Evolutionary conservation across 2,329 filamentous ascomycete species (phyloP).

Genomic region (Cryphonectria parasitica): DNA sequence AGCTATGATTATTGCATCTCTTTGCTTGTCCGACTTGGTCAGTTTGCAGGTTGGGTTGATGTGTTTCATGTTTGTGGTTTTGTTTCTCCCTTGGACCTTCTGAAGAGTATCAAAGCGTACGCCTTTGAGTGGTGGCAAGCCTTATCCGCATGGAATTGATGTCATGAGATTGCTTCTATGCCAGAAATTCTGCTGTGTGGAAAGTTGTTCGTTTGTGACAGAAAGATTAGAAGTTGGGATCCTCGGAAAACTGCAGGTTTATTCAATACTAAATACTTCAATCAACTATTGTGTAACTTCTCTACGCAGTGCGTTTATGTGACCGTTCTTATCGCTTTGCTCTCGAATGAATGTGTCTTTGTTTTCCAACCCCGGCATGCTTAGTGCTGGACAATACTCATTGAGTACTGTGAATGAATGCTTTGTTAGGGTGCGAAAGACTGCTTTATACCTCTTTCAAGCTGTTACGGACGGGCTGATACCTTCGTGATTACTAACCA

Average conservation of each 20-base stretch:
- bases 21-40: not conserved
- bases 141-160: no score
- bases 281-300: not conserved
- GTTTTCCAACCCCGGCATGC: no score
- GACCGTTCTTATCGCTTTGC: no score
- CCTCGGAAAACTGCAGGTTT: not conserved
- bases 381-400: no score
- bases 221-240: not conserved
- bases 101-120: not conserved
- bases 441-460: no score
- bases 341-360: no score
- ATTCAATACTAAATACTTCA: not conserved
- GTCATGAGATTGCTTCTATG: not conserved
- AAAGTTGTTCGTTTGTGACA: not conserved
- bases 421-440: no score
- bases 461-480: no score
- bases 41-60: not conserved
- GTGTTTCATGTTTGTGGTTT: not conserved
- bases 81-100: not conserved
- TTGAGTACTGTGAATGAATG: no score
- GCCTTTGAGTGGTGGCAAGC: no score
- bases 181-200: not conserved
- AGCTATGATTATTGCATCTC: not conserved
- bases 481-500: no score
- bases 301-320: no score